Evolutionary conservation across 2,329 filamentous ascomycete genomes (phyloP), one percentile per base, ranked within the genome.

Genomic region (Scedosporium minutisporum): DNA sequence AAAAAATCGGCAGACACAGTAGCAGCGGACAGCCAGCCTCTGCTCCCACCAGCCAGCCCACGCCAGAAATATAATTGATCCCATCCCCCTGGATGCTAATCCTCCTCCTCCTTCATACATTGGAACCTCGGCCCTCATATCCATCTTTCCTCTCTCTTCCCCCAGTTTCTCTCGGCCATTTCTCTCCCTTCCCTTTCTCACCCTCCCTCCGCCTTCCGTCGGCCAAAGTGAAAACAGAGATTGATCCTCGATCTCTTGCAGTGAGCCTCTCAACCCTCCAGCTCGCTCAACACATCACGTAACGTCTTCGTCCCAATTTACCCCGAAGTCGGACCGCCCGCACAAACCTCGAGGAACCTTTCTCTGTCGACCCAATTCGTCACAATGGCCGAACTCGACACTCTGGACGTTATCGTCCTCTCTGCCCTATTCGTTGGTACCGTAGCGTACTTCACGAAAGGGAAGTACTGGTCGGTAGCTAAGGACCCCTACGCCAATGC

Each of bases 391-490:
- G 90, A 96, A 82, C 87, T 99, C 73, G 95, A 99, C 75, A 96
- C 92, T 27, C 81, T 99, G 79, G 95, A 99, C 83, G 83, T 97
- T 70, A 76, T 96, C 71, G 95, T 99, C 82, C 89, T 99, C 68
- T 85, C 86, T 65, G 85, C 85, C 64, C 88, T 99, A 69, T 83
- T 97, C 63, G 75, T 96, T 64, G 95, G 91, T 68, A 97, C 92
- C 58, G 74, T 93, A 65, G 95, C 93, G 72, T 99, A 97, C 79
- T 96, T 99, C 78, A 97, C 95, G 68, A 99, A 99, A 75, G 95
- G 95, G 71, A 95, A 88, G 67, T 87, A 95, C 75, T 99, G 93
- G 93, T 93, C 85, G 29, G 83, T 96, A 61, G 83, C 84, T 67
- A 95, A 95, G 73, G 92, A 97, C 73, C 91, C 93, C 25, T 96